Conservation (phyloP, 257 asterid species). For the Misopates orontium region DNA sequence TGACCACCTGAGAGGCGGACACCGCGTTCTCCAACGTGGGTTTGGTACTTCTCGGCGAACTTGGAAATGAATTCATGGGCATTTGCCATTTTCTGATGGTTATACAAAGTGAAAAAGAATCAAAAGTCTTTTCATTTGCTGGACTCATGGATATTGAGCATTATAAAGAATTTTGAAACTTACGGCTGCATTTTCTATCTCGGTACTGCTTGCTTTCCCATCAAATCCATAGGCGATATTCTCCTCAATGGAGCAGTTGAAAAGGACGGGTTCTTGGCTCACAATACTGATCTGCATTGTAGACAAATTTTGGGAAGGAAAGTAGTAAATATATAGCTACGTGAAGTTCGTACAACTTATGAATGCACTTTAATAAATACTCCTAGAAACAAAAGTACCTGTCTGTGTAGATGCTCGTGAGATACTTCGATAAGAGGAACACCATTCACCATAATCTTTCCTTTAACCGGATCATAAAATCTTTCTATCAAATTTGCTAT, state of each 20-base stretch:
- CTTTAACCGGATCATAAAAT: slow-evolving; percentile 74
- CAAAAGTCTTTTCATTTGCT: slow-evolving; percentile 5
- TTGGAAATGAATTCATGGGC: slow-evolving; percentile 72
- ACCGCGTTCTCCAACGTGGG: slow-evolving; percentile 80
- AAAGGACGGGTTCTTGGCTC: slow-evolving; percentile 90
- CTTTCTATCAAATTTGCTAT: slow-evolving; percentile 90
- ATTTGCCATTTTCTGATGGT: slow-evolving; percentile 79
- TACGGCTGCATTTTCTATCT: slow-evolving; percentile 80
- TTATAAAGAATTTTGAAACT: slow-evolving; percentile 26
- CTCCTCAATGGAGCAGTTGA: slow-evolving; percentile 83
- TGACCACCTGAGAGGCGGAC: slow-evolving; percentile 88
- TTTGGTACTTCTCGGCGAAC: slow-evolving; percentile 68
- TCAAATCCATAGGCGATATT: slow-evolving; percentile 80
- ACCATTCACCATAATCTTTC: slow-evolving; percentile 69
- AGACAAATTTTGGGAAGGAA: slow-evolving; percentile 17
- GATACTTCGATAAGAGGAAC: slow-evolving; percentile 74
- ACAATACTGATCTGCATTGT: slow-evolving; percentile 70
- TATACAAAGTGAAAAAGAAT: slow-evolving; percentile 2
- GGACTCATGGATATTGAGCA: not conserved
- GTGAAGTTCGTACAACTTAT: not conserved
- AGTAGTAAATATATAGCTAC: slow-evolving; percentile 2
- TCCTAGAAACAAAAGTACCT: slow-evolving; percentile 47
- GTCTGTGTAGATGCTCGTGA: slow-evolving; percentile 68
- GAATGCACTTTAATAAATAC: not conserved
- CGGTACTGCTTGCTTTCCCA: slow-evolving; percentile 64